Conservation (phyloP, 495 filamentous ascomycete genomes). For the Xylaria castorea region DNA sequence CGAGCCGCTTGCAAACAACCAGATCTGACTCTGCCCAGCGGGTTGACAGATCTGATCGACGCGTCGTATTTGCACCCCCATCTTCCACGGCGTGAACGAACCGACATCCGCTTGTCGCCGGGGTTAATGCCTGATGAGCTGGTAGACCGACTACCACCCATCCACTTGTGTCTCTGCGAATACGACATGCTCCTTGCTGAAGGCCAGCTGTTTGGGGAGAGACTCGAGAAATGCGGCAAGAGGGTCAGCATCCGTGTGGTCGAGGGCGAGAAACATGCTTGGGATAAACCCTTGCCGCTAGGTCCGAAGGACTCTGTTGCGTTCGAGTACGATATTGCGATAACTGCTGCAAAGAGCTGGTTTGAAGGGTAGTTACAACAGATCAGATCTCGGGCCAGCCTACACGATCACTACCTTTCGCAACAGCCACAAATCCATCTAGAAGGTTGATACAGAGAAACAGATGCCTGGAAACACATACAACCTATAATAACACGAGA, state of each 20-base stretch:
- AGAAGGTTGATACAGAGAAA: background rate
- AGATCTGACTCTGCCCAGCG: conserved; percentile 66
- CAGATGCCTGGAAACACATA: background rate
- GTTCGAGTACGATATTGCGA: conserved; percentile 32
- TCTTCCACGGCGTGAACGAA: conserved; percentile 23
- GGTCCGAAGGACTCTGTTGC: conserved; percentile 30
- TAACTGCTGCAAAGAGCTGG: conserved; percentile 30
- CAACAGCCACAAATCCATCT: background rate
- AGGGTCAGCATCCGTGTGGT: conserved; percentile 66
- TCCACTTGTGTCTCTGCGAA: conserved; percentile 70
- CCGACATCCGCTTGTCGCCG: conserved; percentile 30
- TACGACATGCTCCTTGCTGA: conserved; percentile 80
- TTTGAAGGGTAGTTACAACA: background rate
- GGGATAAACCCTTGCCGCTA: conserved; percentile 72
- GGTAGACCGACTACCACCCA: conserved; percentile 47
- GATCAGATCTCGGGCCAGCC: background rate
- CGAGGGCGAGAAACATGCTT: conserved; percentile 69
- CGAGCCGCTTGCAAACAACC: conserved; percentile 62
- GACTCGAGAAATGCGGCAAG: conserved; percentile 63
- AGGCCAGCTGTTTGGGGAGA: conserved; percentile 58
- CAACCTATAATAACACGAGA: background rate
- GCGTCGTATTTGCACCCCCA: conserved; percentile 66
- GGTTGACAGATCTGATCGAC: conserved; percentile 77
- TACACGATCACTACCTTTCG: background rate
- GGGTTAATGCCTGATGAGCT: conserved; percentile 37